Percentiles rank a stretch among this genome's conserved stretches.
Evolutionary conservation across 192 early-diverging fungal genomes (phyloP).

Genomic region (Entophlyctis luteolus): DNA sequence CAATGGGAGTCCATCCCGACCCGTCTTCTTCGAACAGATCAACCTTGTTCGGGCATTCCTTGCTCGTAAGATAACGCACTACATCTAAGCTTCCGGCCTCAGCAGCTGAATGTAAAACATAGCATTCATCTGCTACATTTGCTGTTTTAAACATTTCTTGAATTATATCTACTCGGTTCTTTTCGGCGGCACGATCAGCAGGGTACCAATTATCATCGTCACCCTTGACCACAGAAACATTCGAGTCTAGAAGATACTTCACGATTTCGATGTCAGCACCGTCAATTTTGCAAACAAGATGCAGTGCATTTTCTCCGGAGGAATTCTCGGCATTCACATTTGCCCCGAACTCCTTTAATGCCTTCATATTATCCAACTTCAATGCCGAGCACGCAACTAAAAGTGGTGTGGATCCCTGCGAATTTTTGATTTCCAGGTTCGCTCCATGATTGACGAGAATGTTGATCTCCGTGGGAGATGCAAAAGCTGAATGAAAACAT

Average conservation of each 20-base stretch:
- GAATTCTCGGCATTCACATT: not conserved
- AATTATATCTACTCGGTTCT: not conserved
- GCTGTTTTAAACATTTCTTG: not conserved
- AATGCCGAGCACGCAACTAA: not conserved
- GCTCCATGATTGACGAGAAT: not conserved
- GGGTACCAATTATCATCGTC: not conserved
- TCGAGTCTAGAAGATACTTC: not conserved
- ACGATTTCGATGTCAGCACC: not conserved
- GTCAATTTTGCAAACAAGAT: not conserved
- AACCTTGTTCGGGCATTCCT: not conserved
- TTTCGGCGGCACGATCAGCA: not conserved
- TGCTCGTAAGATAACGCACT: not conserved
- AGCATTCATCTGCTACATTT: not conserved
- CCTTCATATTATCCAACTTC: conserved; percentile 5
- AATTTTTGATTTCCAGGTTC: not conserved
- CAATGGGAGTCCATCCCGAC: not conserved
- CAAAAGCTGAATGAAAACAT: not conserved
- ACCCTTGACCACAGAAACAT: not conserved
- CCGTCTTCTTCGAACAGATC: not conserved
- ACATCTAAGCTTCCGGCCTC: not conserved
- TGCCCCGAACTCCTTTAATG: not conserved
- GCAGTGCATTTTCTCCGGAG: not conserved
- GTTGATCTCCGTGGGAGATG: not conserved
- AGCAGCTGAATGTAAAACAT: not conserved
- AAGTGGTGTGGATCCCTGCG: conserved; percentile 4